Base-by-base conservation (phyloP, 106 monocot genomes). In the Chionographis japonica region DNA sequence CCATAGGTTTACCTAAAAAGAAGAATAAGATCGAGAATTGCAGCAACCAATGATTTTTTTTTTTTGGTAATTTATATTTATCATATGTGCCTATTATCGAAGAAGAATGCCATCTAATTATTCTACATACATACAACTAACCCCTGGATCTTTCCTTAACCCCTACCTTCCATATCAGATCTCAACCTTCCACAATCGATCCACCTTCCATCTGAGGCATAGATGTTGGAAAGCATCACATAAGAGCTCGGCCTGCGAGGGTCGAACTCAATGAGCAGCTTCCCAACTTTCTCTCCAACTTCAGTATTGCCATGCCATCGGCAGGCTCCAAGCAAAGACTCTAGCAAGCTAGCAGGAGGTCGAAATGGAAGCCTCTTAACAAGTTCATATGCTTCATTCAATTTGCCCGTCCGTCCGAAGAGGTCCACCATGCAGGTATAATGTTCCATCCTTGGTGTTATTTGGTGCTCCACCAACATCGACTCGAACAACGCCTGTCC, bases 271-370 rank as follows among this genome's bases (percentile, higher is more conserved):
- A 70, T 17, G 8, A 89, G 42, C 59, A 79, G 50, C 63, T 76
- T 75, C 37, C 77, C 81, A 9, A 84, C 54, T 46, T 64, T 74
- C 68, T 89, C 80, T 53, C 89, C 93, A 13, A 86, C 42, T 68
- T 63, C 49, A 42, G 53, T 18, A 65, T 87, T 70, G 0, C 72
- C 70, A 63, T 82, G 66, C 58, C 59, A 75, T 2, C 39, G 68
- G 52, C 89, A 94, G 18, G 93, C 93, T 52, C 89, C 89, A 68
- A 94, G 79, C 62, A 93, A 57, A 20, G 88, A 86, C 61, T 89
- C 93, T 2, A 86, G 64, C 60, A 89, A 75, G 37, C 77, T 75
- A 7, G 43, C 41, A 56, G 74, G 79, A 37, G 72, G 72, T 19
- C 41, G 60, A 56, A 71, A 63, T 6, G 83, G 76, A 54, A 79